These are phyloP conservation scores for Colletotrichum sp. DNA, from an alignment of 2,329 filamentous ascomycete genomes.

Conservation along the genomic window DNA sequence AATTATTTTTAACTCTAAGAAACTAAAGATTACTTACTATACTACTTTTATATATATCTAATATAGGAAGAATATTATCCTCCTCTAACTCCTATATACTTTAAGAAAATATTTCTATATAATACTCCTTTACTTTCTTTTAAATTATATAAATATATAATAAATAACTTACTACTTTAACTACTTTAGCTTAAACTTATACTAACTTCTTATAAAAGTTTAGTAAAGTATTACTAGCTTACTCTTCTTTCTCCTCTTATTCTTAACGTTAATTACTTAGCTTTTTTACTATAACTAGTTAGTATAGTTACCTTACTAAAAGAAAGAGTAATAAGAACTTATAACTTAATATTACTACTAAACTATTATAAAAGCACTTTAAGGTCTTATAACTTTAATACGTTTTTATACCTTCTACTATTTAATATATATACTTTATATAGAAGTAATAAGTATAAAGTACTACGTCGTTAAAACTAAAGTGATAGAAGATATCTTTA, in stretches of 20 bases:
- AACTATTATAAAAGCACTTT: too few relatives aligned
- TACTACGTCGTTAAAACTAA: too few relatives aligned
- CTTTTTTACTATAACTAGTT: not conserved
- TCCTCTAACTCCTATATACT: not conserved
- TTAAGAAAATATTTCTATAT: not conserved
- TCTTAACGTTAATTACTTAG: not conserved
- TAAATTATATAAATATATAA: not conserved
- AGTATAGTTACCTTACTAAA: too few relatives aligned
- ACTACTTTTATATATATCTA: not conserved
- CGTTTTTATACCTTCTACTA: not conserved
- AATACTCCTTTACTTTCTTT: not conserved
- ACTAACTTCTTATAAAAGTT: not conserved
- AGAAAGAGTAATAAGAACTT: too few relatives aligned
- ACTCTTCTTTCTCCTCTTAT: not conserved
- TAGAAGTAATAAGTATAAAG: not conserved
- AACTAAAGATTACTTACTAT: not conserved
- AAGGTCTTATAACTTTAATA: not conserved
- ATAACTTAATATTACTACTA: too few relatives aligned
- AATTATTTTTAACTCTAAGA: too few relatives aligned
- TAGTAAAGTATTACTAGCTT: not conserved
- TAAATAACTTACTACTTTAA: not conserved
- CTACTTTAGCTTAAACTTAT: not conserved
- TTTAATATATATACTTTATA: not conserved
- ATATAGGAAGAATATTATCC: not conserved
- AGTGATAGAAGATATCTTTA: too few relatives aligned